Evolutionary conservation across 2,329 filamentous ascomycete species (phyloP), one percentile per base, ranked within the genome.

Genomic region (Sporothrix phasma): DNA sequence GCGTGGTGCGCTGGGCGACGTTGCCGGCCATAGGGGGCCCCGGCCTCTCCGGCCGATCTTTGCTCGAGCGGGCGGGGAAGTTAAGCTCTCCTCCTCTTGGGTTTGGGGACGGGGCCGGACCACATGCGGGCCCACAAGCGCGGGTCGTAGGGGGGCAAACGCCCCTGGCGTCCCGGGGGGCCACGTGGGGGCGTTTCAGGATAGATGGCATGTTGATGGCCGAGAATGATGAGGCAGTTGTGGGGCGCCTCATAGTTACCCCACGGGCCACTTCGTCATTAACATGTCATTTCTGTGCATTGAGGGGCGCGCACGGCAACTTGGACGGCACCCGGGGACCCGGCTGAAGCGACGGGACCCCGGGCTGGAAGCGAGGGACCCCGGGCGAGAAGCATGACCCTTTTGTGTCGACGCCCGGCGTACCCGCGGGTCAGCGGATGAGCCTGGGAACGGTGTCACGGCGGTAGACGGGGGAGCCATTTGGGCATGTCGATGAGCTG

Each of bases 241-340:
- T 73, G 76, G 2, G 73, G 4, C 73, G 68, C 0, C 69, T 66
- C 76, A 77, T 76, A n/a, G n/a, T n/a, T n/a, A n/a, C n/a, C 17
- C 73, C 68, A 24, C 54, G 64, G 2, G 69, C 73, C 15, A 71
- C 56, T 2, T 68, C 56, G 54, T 68, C 66, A 56, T n/a, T n/a
- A 72, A 72, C 34, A 70, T 63, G 67, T 74, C 72, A 5, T 69
- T 66, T n/a, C 72, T 75, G 51, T 0, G 11, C 1, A 8, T 22
- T 64, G 11, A 58, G 39, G 2, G 17, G 3, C 8, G 19, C 10
- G 6, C 4, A 1, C 15, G 10, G 22, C 34, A 56, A 19, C n/a
- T n/a, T n/a, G n/a, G n/a, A n/a, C n/a, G n/a, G n/a, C n/a, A n/a
- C n/a, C n/a, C n/a, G n/a, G n/a, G n/a, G n/a, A n/a, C n/a, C n/a